A percentile compares a stretch with the other conserved stretches of the same genome.
phyloP scores from a whole-genome alignment of 1,284 basidiomycete genomes.

The Abortiporus biennis region DNA sequence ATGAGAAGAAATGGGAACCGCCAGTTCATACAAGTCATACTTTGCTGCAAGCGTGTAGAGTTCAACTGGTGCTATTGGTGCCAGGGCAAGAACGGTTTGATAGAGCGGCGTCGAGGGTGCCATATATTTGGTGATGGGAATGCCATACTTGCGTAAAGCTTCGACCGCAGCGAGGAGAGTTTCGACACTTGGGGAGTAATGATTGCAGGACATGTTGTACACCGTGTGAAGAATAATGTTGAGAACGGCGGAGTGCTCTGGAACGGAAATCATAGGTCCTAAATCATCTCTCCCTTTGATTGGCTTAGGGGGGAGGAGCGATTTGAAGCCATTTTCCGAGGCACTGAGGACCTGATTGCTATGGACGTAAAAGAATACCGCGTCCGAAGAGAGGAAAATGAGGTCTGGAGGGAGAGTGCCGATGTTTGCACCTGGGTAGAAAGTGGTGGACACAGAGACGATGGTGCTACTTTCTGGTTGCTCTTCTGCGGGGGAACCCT shows the following conservation, averaged over 20 bases:
- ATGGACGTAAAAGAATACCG: conserved; percentile 58
- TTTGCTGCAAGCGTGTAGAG: conserved; percentile 29
- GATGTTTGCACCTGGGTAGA: conserved; percentile 62
- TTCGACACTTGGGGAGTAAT: conserved; percentile 27
- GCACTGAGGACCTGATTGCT: conserved; percentile 25
- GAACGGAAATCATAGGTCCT: conserved; percentile 25
- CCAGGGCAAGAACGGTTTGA: conserved; percentile 26
- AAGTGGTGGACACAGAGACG: conserved; percentile 75
- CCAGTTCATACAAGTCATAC: conserved; percentile 29
- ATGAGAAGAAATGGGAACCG: conserved; percentile 29
- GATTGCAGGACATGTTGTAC: conserved; percentile 29
- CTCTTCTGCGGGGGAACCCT: conserved; percentile 29
- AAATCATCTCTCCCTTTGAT: conserved; percentile 16
- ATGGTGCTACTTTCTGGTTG: conserved; percentile 31
- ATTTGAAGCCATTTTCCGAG: conserved; percentile 33
- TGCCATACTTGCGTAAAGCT: conserved; percentile 26
- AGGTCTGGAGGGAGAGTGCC: conserved; percentile 49
- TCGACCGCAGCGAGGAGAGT: conserved; percentile 27
- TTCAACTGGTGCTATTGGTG: conserved; percentile 28
- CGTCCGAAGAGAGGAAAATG: conserved; percentile 62
- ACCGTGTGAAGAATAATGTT: conserved; percentile 32
- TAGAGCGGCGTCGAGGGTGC: conserved; percentile 24
- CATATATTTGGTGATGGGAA: conserved; percentile 19
- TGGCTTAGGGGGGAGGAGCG: conserved; percentile 22
- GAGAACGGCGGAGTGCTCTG: conserved; percentile 26